A percentile compares a stretch with the other conserved stretches of the same genome.
These are phyloP conservation scores for Fusarium robinianum DNA, from an alignment of 2,329 filamentous ascomycete genomes.

Conservation along the genomic window DNA sequence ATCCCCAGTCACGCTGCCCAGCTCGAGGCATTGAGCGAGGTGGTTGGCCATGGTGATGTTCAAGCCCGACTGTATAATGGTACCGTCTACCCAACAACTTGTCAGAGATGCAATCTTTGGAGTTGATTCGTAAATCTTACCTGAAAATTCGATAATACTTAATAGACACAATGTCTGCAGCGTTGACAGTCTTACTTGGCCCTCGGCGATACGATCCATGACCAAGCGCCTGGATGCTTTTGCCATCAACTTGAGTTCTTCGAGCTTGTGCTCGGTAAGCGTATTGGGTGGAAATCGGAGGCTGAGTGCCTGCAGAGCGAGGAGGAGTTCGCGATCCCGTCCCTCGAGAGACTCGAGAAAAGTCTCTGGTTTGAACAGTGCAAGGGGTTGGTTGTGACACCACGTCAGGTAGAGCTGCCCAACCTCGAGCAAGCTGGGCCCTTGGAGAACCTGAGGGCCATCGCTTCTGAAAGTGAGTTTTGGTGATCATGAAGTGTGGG, in stretches of 20 bases:
- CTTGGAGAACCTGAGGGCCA: slow-evolving; percentile 15
- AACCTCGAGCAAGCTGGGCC: no score
- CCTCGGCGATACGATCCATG: slow-evolving; percentile 42
- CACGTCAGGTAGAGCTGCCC: slow-evolving; percentile 53
- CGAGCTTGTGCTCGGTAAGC: slow-evolving; percentile 20
- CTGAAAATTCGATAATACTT: slow-evolving; percentile 44
- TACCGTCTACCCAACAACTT: slow-evolving; percentile 23
- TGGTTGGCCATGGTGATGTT: no score
- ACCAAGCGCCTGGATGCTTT: slow-evolving; percentile 32
- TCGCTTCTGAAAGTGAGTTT: background rate
- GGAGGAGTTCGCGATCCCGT: slow-evolving; percentile 44
- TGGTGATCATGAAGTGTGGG: background rate
- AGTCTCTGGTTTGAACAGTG: slow-evolving; percentile 48
- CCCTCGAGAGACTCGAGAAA: slow-evolving; percentile 47
- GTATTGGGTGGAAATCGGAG: slow-evolving; percentile 45
- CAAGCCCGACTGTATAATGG: slow-evolving; percentile 29
- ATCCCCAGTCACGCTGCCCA: no score
- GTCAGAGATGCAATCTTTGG: background rate
- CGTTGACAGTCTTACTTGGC: slow-evolving; percentile 44
- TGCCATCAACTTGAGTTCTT: slow-evolving; percentile 13
- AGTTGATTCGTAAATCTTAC: slow-evolving; percentile 27
- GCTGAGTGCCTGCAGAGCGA: slow-evolving; percentile 46
- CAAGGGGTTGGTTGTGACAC: slow-evolving; percentile 55
- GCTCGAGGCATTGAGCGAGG: no score
- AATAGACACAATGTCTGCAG: slow-evolving; percentile 46